Percentiles rank a stretch among this genome's conserved stretches.
Evolutionary conservation across 495 filamentous ascomycete genomes (phyloP).

Genomic region (Lasiosphaeria hispida): DNA sequence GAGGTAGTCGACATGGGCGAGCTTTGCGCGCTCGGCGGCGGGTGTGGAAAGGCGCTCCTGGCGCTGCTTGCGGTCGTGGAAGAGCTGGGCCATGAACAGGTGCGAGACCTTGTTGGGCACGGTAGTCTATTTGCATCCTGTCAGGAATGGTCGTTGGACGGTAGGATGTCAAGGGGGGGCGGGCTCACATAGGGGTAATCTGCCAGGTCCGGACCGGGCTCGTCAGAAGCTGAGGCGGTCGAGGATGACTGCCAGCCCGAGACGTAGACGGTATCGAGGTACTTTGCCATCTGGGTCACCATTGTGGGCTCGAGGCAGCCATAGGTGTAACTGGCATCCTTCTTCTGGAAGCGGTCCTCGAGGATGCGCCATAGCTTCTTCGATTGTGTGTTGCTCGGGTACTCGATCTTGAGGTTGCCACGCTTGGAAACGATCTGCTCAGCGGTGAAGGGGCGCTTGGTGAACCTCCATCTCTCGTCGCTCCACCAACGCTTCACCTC

Average conservation of each 20-base stretch:
- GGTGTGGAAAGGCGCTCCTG: conserved; percentile 86
- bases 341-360: conserved; percentile 81
- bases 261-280: conserved; percentile 96
- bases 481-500: conserved; percentile 93
- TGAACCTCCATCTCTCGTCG: conserved; percentile 87
- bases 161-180: not conserved
- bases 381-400: conserved; percentile 78
- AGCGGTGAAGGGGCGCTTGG: conserved; percentile 87
- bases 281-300: conserved; percentile 99
- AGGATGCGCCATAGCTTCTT: conserved; percentile 96
- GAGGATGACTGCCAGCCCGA: conserved; percentile 98
- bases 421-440: conserved; percentile 96
- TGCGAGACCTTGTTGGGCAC: conserved; percentile 98
- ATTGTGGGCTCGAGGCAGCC: conserved; percentile 97
- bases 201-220: conserved; percentile 95
- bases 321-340: conserved; percentile 88
- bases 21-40: conserved; percentile 64
- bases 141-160: not conserved
- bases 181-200: conserved; percentile 86
- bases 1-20: conserved; percentile 88
- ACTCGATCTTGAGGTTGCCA: conserved; percentile 86
- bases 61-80: conserved; percentile 98
- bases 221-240: conserved; percentile 88
- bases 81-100: conserved; percentile 95
- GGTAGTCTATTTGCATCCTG: conserved; percentile 63